These are phyloP conservation scores for Eucalyptus tenuipes DNA, from an alignment of 345 rosid species.

Conservation along the genomic window DNA sequence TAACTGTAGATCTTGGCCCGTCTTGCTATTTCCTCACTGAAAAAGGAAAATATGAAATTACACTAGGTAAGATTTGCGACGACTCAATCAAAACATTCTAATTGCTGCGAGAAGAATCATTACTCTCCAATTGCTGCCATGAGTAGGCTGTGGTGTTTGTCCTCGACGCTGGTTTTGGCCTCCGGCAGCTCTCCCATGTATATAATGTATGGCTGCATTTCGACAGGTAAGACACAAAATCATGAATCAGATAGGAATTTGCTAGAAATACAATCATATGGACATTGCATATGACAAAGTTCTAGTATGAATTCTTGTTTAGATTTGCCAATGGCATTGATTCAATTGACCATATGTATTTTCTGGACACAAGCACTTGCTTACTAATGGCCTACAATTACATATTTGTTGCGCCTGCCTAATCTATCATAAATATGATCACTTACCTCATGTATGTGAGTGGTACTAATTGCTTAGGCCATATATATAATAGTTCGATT, in stretches of 20 bases:
- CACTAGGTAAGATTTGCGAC: not conserved
- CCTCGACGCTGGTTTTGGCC: not conserved
- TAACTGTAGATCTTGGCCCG: conserved; percentile 47
- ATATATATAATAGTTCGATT: not conserved
- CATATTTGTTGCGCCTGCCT: not conserved
- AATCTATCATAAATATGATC: not conserved
- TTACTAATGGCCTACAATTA: not conserved
- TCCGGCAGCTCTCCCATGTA: conserved; percentile 67
- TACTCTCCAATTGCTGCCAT: conserved; percentile 49
- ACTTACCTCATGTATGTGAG: not conserved
- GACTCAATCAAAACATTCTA: not conserved
- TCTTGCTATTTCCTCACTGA: conserved; percentile 48
- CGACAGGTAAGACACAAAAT: not conserved
- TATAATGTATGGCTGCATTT: conserved; percentile 52
- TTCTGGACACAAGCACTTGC: not conserved
- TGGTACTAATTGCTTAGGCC: not conserved
- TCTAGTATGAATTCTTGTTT: not conserved
- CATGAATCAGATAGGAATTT: not conserved
- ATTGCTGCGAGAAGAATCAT: not conserved
- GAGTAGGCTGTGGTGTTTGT: conserved; percentile 47
- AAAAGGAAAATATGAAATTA: not conserved
- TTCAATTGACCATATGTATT: not conserved
- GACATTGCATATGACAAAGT: not conserved
- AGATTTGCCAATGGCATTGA: not conserved
- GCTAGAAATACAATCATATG: not conserved